Percentiles rank a stretch among this genome's conserved stretches.
phyloP scores from a whole-genome alignment of 2,329 filamentous ascomycete species.

The Drechslera avenae region DNA sequence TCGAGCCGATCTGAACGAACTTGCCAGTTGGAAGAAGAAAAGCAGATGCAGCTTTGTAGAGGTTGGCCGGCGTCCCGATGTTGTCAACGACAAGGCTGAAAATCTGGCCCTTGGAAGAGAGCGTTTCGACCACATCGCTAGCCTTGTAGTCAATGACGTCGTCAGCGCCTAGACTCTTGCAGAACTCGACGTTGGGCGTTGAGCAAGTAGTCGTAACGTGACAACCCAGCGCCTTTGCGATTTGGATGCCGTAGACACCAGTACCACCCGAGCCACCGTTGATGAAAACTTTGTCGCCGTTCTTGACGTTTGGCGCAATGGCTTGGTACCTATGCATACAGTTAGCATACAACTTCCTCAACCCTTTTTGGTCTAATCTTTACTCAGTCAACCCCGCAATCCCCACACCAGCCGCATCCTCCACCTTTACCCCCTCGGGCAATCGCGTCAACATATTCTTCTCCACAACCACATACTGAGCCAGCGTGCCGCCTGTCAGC shows the following conservation, averaged over 20 bases:
- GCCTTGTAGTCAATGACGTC: slow-evolving; percentile 66
- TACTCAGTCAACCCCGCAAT: slow-evolving; percentile 49
- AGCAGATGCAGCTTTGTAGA: slow-evolving; percentile 60
- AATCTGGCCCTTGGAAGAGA: slow-evolving; percentile 56
- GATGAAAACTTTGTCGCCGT: slow-evolving; percentile 62
- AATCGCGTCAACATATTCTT: slow-evolving; percentile 25
- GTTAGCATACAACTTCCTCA: no score
- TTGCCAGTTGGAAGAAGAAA: slow-evolving; percentile 57
- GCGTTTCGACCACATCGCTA: slow-evolving; percentile 53
- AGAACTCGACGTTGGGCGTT: slow-evolving; percentile 61
- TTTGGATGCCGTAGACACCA: slow-evolving; percentile 65
- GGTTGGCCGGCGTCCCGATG: slow-evolving; percentile 55
- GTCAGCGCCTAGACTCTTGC: slow-evolving; percentile 65
- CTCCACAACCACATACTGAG: slow-evolving; percentile 44
- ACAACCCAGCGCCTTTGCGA: slow-evolving; percentile 65
- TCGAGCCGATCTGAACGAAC: slow-evolving; percentile 50
- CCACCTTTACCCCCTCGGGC: slow-evolving; percentile 34
- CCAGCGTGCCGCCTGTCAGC: slow-evolving; percentile 44
- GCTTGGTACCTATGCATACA: slow-evolving; percentile 34
- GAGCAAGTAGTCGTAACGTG: slow-evolving; percentile 66
- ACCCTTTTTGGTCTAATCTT: no score
- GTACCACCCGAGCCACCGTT: slow-evolving; percentile 69
- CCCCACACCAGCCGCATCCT: slow-evolving; percentile 46
- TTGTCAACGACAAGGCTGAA: slow-evolving; percentile 65
- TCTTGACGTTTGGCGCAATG: slow-evolving; percentile 45